Evolutionary conservation across 2,329 filamentous ascomycete species (phyloP).

Genomic region (Talaromyces piceae): DNA sequence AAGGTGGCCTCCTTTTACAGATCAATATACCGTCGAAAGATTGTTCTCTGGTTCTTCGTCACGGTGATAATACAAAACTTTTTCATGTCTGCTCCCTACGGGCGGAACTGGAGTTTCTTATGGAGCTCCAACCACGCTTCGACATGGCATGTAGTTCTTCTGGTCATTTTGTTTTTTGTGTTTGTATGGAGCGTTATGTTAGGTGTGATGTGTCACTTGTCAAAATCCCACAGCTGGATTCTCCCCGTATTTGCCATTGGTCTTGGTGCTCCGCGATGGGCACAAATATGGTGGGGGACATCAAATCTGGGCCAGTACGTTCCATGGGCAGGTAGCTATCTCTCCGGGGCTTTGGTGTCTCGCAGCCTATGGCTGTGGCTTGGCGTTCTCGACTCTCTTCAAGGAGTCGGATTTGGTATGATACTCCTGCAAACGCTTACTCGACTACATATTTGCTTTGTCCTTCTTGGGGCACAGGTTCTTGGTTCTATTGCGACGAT

Average conservation of each 20-base stretch:
- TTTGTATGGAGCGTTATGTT: slow-evolving; percentile 47
- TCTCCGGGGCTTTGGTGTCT: slow-evolving; percentile 49
- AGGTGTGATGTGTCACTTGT: slow-evolving; percentile 38
- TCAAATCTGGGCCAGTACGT: slow-evolving; percentile 54
- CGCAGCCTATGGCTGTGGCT: slow-evolving; percentile 60
- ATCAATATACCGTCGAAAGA: slow-evolving; percentile 54
- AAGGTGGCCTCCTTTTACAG: slow-evolving; percentile 59
- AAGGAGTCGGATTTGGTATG: slow-evolving; percentile 62
- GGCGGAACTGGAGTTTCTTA: slow-evolving; percentile 59
- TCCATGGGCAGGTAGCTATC: slow-evolving; percentile 53
- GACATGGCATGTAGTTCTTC: slow-evolving; percentile 49
- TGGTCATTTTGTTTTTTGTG: slow-evolving; percentile 44
- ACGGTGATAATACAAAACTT: slow-evolving; percentile 60
- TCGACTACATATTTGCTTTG: slow-evolving; percentile 57
- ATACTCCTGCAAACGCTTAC: slow-evolving; percentile 59
- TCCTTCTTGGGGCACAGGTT: slow-evolving; percentile 54
- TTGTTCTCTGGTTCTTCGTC: slow-evolving; percentile 60
- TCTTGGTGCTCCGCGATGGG: slow-evolving; percentile 58
- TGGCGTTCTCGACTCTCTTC: slow-evolving; percentile 56
- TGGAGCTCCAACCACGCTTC: slow-evolving; percentile 52
- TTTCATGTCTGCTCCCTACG: slow-evolving; percentile 59
- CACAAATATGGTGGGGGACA: slow-evolving; percentile 60
- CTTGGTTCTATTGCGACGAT: slow-evolving; percentile 57
- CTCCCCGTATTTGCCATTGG: slow-evolving; percentile 61
- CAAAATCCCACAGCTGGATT: slow-evolving; percentile 57